Base-by-base conservation (phyloP, 2,329 filamentous ascomycete genomes). In the Nemania sp. region DNA sequence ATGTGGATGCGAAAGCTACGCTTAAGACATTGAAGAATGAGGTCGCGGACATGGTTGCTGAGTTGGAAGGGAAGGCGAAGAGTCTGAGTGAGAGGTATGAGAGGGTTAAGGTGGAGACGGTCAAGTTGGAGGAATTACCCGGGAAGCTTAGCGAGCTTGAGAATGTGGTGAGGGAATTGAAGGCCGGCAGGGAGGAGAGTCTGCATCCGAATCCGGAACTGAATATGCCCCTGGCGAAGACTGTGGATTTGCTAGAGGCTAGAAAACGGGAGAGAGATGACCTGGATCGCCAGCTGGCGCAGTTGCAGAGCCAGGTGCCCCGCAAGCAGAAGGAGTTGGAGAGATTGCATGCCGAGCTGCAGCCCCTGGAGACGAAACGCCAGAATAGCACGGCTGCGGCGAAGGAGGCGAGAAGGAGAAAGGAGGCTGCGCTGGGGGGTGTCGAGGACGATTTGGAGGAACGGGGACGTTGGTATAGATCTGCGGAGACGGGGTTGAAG, bases 21-120 rank as follows among this genome's bases (percentile, higher is more conserved):
- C 79, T 97, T 28, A 91, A 94, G 70, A 80, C 82, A 36, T 85
- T 89, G 65, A 97, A 97, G 74, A 79, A 81, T 14, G 87, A 92
- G 56, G 90, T 96, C 2, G 83, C 84, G 9, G 79, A 82, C 34
- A 82, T 93, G 76, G 84, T 95, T 14, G 73, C 77, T 19, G 85
- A 88, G 56, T 80, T 97, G 62, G 90, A 95, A 68, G 71, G 68
- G 48, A 81, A 80, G 56, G 86, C 83, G 0, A 74, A 78, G 42
- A 80, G 84, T 26, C 72, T 92, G 49, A 80, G 77, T 58, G 72
- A 70, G 46, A 78, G 77, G 45, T 81, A 84, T 59, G 77, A 84
- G 61, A 70, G 61, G 22, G 72, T 83, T 17, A 69, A 75, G 57
- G 64, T 77, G 22, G 79, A 84, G 62, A 80, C 75, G 2, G 66